Conservation (phyloP, 768 basidiomycete species). For the Tylopilus intermedius region DNA sequence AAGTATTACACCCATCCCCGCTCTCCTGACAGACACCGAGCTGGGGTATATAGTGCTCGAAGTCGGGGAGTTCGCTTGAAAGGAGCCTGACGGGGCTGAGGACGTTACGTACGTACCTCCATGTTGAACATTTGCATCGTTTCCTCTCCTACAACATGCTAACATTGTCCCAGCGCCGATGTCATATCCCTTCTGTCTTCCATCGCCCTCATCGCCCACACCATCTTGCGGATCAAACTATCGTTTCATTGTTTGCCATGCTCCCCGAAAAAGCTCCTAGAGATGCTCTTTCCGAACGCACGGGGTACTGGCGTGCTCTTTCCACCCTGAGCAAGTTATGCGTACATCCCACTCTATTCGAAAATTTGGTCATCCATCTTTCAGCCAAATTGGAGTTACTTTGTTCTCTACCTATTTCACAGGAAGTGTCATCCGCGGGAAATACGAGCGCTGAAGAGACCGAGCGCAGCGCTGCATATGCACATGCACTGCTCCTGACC, state of each 20-base stretch:
- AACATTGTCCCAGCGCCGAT: constrained; percentile 41
- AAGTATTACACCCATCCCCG: constrained; percentile 58
- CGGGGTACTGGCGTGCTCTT: constrained; percentile 63
- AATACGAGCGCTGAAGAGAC: constrained; percentile 29
- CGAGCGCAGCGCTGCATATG: constrained; percentile 76
- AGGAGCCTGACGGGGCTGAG: constrained; percentile 45
- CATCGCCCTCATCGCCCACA: constrained; percentile 51
- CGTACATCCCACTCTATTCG: constrained; percentile 72
- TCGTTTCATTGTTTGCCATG: constrained; percentile 73
- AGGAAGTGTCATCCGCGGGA: constrained; percentile 1
- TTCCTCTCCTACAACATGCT: not conserved
- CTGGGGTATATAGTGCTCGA: constrained; percentile 74
- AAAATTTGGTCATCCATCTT: constrained; percentile 72
- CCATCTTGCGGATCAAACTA: constrained; percentile 66
- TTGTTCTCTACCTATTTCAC: constrained; percentile 35
- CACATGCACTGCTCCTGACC: constrained; percentile 73
- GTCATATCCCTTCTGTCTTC: constrained; percentile 58
- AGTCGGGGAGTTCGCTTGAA: constrained; percentile 59
- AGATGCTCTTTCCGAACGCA: constrained; percentile 51
- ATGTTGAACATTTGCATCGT: not conserved
- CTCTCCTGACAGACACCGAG: constrained; percentile 67
- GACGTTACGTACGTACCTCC: constrained; percentile 44
- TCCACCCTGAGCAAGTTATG: constrained; percentile 69
- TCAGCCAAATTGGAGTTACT: constrained; percentile 70
- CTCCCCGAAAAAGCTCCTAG: constrained; percentile 69